Evolutionary conservation across 2,329 filamentous ascomycete species (phyloP), one percentile per base, ranked within the genome.

Genomic region (Aspergillus sp.): DNA sequence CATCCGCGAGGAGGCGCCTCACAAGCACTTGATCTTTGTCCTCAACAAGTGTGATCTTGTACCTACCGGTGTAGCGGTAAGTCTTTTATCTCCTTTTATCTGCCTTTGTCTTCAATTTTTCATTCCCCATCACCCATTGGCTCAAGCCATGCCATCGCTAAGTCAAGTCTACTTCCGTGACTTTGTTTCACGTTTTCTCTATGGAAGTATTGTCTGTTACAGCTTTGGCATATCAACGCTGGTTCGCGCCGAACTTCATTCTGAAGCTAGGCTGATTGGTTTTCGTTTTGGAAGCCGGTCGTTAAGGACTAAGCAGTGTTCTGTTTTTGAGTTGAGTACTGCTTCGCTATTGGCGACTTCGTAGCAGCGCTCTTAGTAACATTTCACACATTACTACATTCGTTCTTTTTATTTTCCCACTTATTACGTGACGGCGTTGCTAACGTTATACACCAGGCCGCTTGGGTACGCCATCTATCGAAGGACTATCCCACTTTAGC

Each of bases 281-380:
- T 84, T 82, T 90, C 92, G 93, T 98, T 87, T 91, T 98, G 95
- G 90, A 83, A 80, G 80, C 84, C 79, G 80, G 82, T 91, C 90
- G 82, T 82, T 86, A 87, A 86, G 83, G 88, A 84, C 80, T 79
- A 79, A 83, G 83, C 84, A 79, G 82, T 95, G 91, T 88, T 89
- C 90, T 88, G 87, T 91, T 84, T 89, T 68, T 91, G 93, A 98
- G 95, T 98, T 97, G 95, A 98, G 89, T 82, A 82, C 86, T 86
- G 85, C 84, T 86, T 85, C 85, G 79, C 84, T 80, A 73, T 71
- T 71, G 83, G 83, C 79, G 76, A 79, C 78, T 78, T 78, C 79
- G 70, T 93, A 87, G 89, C 86, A 85, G 84, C 84, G 82, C 90
- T 98, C 95, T 96, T 99, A 99, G 95, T 98, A 89, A 91, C 89